Base-by-base conservation (phyloP, 371 early-diverging fungal species). In the Rhizopus delemar region DNA sequence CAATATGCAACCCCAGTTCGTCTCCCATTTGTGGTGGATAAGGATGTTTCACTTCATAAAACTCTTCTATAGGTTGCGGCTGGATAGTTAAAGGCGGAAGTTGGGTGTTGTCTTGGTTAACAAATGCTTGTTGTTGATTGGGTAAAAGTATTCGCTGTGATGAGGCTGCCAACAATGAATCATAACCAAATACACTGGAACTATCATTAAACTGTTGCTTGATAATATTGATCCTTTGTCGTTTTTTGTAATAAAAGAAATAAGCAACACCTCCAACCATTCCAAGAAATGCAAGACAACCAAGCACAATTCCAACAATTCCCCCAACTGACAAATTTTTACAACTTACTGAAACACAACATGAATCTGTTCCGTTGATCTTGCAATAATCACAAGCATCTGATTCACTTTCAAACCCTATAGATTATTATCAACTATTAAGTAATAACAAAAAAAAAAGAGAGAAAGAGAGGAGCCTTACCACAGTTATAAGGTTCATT, bases 11-110 rank as follows among this genome's bases (percentile, higher is more conserved):
- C 41, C 78, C 83, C 16, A 91, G 69, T 56, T 91, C 92, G 67
- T 91, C 92, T 3, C 78, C 77, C 74, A 86, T 74, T 43, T 81
- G 78, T 9, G 87, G 76, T 41, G 80, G 74, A 65, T 86, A 87
- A 16, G 85, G 84, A 63, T 83, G 81, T 13, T 81, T 62, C 8
- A 77, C 83, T 54, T 78, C 67, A 53, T 64, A 75, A 11, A 80
- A 68, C 41, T 77, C 77, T 51, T 77, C 80, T 4, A 53, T 28
- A 9, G 56, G 63, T 34, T 32, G 51, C 13, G 29, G 41, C n/a
- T 41, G 52, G 38, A 45, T 52, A 16, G 51, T 48, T 9, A 53
- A 52, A 13, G 28, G 58, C 9, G 32, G 52, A 38, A 51, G 48
- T 29, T 48, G 3, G 2, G 5, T 51, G 8, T 31, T n/a, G 22